A percentile compares a stretch with the other conserved stretches of the same genome.
phyloP scores from a whole-genome alignment of 2,329 filamentous ascomycete genomes.

The Curvularia spicifera region DNA sequence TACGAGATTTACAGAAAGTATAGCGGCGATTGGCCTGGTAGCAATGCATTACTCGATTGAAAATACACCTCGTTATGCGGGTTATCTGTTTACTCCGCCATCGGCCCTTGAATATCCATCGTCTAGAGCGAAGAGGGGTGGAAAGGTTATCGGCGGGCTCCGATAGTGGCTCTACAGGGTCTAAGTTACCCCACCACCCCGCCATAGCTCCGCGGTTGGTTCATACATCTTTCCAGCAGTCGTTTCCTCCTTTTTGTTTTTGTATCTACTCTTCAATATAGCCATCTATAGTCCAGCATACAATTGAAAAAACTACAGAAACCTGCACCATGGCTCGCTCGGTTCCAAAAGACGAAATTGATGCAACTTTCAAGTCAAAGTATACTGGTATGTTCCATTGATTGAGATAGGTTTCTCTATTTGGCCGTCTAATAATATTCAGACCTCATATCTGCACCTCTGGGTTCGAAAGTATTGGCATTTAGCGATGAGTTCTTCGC shows the following conservation, averaged over 20 bases:
- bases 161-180: constrained; percentile 21
- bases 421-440: constrained; percentile 1
- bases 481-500: constrained; percentile 69
- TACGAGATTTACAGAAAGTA: neutral
- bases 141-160: constrained; percentile 22
- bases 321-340: constrained; percentile 41
- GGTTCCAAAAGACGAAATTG: constrained; percentile 58
- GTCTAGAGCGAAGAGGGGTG: neutral
- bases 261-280: neutral
- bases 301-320: neutral
- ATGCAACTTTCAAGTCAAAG: constrained; percentile 61
- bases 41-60: constrained; percentile 6
- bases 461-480: constrained; percentile 60
- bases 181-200: constrained; percentile 28
- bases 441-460: constrained; percentile 61
- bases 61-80: constrained; percentile 3
- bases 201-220: constrained; percentile 13
- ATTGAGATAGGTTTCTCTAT: neutral
- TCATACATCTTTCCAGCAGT: constrained; percentile 7
- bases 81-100: constrained; percentile 19
- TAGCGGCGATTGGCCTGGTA: neutral
- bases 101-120: constrained; percentile 23
- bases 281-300: neutral
- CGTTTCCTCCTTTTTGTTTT: constrained; percentile 1
- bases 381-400: constrained; percentile 54